Conservation (phyloP, 495 filamentous ascomycete genomes). For the Physcia stellaris region DNA sequence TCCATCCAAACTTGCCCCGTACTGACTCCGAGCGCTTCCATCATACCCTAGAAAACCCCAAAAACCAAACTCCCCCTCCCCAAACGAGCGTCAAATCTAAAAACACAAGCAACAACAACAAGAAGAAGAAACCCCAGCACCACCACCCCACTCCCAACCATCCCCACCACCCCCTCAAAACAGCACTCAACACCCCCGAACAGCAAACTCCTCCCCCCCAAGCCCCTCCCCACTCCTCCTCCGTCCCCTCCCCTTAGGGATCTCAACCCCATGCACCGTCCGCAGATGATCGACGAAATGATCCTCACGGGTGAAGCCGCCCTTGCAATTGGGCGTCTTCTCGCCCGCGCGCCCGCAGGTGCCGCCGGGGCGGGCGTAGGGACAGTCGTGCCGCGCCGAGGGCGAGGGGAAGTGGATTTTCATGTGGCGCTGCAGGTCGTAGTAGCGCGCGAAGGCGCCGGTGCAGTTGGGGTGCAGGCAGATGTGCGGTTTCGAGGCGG, state of each 20-base stretch:
- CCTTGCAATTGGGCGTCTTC: constrained; percentile 18
- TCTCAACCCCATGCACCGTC: constrained; percentile 47
- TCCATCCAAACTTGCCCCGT: too few relatives aligned
- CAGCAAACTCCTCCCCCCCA: background rate
- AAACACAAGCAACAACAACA: too few relatives aligned
- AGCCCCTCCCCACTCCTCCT: background rate
- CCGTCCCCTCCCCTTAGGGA: background rate
- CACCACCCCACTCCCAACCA: too few relatives aligned
- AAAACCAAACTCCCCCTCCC: too few relatives aligned
- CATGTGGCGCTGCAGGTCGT: constrained; percentile 42
- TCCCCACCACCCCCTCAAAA: too few relatives aligned
- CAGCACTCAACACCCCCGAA: background rate
- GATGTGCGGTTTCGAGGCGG: constrained; percentile 22
- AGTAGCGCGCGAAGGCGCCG: constrained; percentile 35
- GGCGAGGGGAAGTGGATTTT: constrained; percentile 29
- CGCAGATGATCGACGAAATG: constrained; percentile 81
- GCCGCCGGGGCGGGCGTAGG: constrained; percentile 65
- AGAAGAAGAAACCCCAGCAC: too few relatives aligned
- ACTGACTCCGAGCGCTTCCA: too few relatives aligned
- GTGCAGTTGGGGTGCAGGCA: constrained; percentile 33
- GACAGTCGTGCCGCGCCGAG: constrained; percentile 51
- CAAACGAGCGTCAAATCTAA: too few relatives aligned
- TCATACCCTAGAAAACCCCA: too few relatives aligned
- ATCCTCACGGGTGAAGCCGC: constrained; percentile 71
- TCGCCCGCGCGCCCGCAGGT: constrained; percentile 69